A percentile compares a stretch with the other conserved stretches of the same genome.
phyloP scores from a whole-genome alignment of 78 protist species.

The Dictyostelium discoideum region dicty_2.7 NC_007088.5:40501-41000 shows the following conservation, averaged over 20 bases:
- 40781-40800: too few relatives aligned
- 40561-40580: not conserved
- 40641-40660: not conserved
- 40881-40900: too few relatives aligned
- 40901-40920: too few relatives aligned
- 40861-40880: too few relatives aligned
- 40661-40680: not conserved
- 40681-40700: not conserved
- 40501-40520: too few relatives aligned
- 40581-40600: not conserved
- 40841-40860: too few relatives aligned
- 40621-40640: not conserved
- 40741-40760: too few relatives aligned
- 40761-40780: too few relatives aligned
- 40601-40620: not conserved
- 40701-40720: not conserved
- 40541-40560: too few relatives aligned
- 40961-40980: not conserved
- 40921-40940: not conserved
- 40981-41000: not conserved
- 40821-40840: too few relatives aligned
- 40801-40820: too few relatives aligned
- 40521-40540: too few relatives aligned
- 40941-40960: not conserved
- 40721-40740: not conserved